Evolutionary conservation across 1,284 basidiomycete genomes (phyloP), one percentile per base, ranked within the genome.

Genomic region (Fomes fomentarius): DNA sequence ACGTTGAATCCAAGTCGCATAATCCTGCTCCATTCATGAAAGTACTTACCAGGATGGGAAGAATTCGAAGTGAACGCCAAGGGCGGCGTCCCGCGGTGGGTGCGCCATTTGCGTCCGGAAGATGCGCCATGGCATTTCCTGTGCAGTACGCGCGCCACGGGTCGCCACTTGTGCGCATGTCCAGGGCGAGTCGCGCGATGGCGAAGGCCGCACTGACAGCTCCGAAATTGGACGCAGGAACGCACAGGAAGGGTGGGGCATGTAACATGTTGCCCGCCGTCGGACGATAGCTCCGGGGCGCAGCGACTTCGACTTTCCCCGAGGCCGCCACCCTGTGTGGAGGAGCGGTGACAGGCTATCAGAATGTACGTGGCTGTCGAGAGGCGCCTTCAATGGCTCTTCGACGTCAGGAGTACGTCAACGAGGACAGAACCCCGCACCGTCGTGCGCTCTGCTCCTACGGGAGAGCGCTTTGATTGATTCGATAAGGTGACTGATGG

Each of bases 401-500:
- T n/a, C 50, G 51, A 59, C 57, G 63, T 63, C 63, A 65, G 50
- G 41, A 57, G 57, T 65, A 63, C 63, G 63, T 65, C 63, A 65
- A 55, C 30, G 22, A 21, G 15, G 24, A 25, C 12, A 24, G 31
- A n/a, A 35, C n/a, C 45, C 25, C 51, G 45, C 47, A 38, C 54
- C 52, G 49, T 43, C 28, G 50, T 45, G 45, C 47, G 48, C 54
- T 57, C 49, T 8, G 21, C 50, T 44, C 25, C 47, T 50, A 49
- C 35, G 44, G 30, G 50, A 35, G 55, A 44, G 62, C 63, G 62
- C 58, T 31, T 49, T 49, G 63, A 65, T 63, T 50, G 54, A 56
- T 59, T 50, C 56, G 63, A 65, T 65, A 65, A 65, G 60, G 58
- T 61, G 60, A 61, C 55, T 65, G 63, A 65, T 65, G 62, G 60